Conservation (phyloP, 805 yeast genomes). For the Candida arabinofermentans region DNA sequence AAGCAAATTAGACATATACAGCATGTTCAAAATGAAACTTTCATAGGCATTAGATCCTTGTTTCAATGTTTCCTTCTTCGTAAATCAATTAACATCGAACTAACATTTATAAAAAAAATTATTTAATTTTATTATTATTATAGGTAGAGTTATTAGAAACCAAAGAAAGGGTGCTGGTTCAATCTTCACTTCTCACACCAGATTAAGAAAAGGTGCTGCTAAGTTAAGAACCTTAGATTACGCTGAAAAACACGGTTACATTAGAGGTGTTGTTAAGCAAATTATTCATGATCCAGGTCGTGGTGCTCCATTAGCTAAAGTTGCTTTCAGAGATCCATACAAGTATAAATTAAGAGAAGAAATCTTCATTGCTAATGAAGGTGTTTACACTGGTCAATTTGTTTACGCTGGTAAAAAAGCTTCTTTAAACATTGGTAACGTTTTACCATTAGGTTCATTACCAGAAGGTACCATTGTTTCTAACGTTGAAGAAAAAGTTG, state of each 20-base stretch:
- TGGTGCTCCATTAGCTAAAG: constrained; percentile 99
- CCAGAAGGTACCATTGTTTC: constrained; percentile 99
- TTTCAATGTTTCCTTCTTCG: no score
- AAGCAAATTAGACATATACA: no score
- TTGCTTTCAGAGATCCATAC: constrained; percentile 99
- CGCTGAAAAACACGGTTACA: constrained; percentile 99
- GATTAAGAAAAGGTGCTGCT: constrained; percentile 99
- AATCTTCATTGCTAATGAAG: constrained; percentile 98
- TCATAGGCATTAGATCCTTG: no score
- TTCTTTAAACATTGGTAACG: constrained; percentile 93
- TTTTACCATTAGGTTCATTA: constrained; percentile 92
- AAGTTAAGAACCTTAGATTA: constrained; percentile 98
- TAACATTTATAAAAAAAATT: no score
- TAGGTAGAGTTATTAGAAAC: constrained; percentile 99
- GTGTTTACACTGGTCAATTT: constrained; percentile 99
- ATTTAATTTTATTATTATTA: no score
- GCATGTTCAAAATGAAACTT: no score
- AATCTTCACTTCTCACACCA: constrained; percentile 99
- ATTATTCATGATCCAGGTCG: constrained; percentile 99
- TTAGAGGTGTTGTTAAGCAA: constrained; percentile 98
- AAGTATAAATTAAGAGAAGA: constrained; percentile 96
- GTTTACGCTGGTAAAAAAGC: constrained; percentile 99
- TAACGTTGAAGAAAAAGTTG: constrained; percentile 97
- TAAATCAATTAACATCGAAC: no score
- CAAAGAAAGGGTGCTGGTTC: constrained; percentile 99